Conservation (phyloP, 495 filamentous ascomycete genomes). For the Penicillium ochrochloron region DNA sequence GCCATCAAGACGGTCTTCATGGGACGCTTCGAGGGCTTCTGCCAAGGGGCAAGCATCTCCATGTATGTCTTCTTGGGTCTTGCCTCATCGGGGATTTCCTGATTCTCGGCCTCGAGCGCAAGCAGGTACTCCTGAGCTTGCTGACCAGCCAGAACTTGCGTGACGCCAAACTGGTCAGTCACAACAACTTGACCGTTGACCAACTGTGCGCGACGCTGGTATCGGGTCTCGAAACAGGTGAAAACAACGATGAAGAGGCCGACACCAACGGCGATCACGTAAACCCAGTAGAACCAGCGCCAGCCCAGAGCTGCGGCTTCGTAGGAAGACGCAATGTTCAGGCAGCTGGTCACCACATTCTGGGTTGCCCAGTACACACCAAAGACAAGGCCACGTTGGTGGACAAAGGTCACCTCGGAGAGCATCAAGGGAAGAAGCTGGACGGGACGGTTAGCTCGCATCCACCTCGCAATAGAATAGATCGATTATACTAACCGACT, state of each 20-base stretch:
- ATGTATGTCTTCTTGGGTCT: conserved; percentile 35
- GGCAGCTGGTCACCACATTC: conserved; percentile 35
- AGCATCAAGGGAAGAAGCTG: conserved; percentile 44
- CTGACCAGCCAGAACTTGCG: conserved; percentile 26
- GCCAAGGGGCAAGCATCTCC: conserved; percentile 38
- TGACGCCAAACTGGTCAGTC: conserved; percentile 46
- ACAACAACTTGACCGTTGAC: conserved; percentile 35
- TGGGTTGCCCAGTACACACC: conserved; percentile 43
- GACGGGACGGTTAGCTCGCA: not conserved
- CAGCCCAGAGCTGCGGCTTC: conserved; percentile 38
- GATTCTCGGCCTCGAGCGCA: conserved; percentile 12
- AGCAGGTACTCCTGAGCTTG: conserved; percentile 20
- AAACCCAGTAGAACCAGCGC: conserved; percentile 49
- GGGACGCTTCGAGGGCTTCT: conserved; percentile 17
- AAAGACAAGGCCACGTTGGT: conserved; percentile 36
- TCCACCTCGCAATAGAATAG: not conserved
- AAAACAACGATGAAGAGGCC: conserved; percentile 40
- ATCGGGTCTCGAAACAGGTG: conserved; percentile 37
- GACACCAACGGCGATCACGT: conserved; percentile 34
- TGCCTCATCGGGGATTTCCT: conserved; percentile 16
- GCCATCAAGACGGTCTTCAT: conserved; percentile 23
- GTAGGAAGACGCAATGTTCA: conserved; percentile 40
- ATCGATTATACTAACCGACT: conserved; percentile 29
- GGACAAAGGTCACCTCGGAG: conserved; percentile 41
- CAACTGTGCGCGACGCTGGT: conserved; percentile 28